phyloP scores from a whole-genome alignment of 345 rosid species.

The Lumnitzera littorea region DNA sequence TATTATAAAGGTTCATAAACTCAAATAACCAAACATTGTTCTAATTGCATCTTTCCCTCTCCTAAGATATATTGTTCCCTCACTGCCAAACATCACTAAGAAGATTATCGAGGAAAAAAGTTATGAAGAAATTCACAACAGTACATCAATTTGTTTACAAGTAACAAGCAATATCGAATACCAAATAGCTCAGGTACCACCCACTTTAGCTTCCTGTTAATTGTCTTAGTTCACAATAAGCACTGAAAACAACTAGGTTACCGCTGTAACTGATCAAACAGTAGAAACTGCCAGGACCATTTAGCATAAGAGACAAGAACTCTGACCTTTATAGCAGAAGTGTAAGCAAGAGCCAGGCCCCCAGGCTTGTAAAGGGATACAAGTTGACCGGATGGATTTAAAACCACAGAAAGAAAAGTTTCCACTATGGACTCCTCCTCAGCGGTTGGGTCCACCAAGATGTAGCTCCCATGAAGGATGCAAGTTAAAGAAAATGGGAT shows the following conservation, averaged over 20 bases:
- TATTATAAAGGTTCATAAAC: no score
- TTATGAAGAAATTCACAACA: not conserved
- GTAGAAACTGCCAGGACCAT: not conserved
- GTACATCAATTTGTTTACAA: no score
- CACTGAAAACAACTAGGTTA: no score
- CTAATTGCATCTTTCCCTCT: no score
- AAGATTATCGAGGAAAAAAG: not conserved
- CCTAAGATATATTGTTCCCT: no score
- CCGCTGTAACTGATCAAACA: no score
- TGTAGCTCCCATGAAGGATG: constrained; percentile 65
- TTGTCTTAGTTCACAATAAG: no score
- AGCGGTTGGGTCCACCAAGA: constrained; percentile 79
- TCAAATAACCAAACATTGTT: no score
- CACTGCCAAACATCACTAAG: no score
- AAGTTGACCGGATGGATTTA: constrained; percentile 61
- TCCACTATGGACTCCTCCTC: constrained; percentile 92
- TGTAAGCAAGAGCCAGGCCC: constrained; percentile 59
- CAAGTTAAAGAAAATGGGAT: constrained; percentile 70
- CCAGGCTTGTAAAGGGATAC: constrained; percentile 83
- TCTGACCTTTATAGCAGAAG: constrained; percentile 61
- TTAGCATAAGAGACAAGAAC: not conserved
- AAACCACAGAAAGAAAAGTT: constrained; percentile 59
- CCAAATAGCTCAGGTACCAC: no score
- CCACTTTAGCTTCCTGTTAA: no score
- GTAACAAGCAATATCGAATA: no score